Conservation (phyloP, 805 yeast genomes). For the Blastobotrys parvus region DNA sequence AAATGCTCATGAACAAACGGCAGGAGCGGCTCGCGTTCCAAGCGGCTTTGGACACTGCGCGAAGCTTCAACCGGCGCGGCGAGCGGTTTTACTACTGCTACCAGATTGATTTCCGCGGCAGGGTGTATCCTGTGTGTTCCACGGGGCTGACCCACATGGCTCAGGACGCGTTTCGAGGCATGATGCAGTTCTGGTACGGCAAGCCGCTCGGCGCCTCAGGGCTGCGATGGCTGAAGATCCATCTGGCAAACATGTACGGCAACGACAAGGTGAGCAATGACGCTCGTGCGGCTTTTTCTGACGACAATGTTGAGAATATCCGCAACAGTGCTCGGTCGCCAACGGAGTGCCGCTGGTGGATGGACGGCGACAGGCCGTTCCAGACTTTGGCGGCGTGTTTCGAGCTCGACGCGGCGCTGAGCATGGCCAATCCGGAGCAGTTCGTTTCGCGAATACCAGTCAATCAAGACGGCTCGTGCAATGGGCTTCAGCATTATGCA, state of each 20-base stretch:
- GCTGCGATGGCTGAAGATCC: constrained; percentile 51
- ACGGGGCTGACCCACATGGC: constrained; percentile 56
- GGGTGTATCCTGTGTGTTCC: constrained; percentile 49
- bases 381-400: constrained; percentile 49
- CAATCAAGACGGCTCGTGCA: constrained; percentile 61
- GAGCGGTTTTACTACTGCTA: constrained; percentile 54
- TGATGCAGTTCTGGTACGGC: constrained; percentile 54
- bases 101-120: constrained; percentile 53
- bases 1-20: not conserved
- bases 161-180: constrained; percentile 47
- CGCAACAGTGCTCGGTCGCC: constrained; percentile 44
- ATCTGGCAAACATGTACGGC: constrained; percentile 51
- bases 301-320: constrained; percentile 38
- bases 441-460: constrained; percentile 45
- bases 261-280: constrained; percentile 44
- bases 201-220: constrained; percentile 43
- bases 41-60: constrained; percentile 64
- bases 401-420: constrained; percentile 43
- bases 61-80: constrained; percentile 57
- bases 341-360: constrained; percentile 41
- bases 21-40: constrained; percentile 5
- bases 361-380: constrained; percentile 51
- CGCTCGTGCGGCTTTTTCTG: constrained; percentile 41
- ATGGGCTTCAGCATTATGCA: constrained; percentile 60
- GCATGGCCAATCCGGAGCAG: constrained; percentile 39